Percentiles rank a stretch among this genome's conserved stretches.
Conservation (phyloP, 2,329 filamentous ascomycete species). For the Epichloe amarillans region DNA sequence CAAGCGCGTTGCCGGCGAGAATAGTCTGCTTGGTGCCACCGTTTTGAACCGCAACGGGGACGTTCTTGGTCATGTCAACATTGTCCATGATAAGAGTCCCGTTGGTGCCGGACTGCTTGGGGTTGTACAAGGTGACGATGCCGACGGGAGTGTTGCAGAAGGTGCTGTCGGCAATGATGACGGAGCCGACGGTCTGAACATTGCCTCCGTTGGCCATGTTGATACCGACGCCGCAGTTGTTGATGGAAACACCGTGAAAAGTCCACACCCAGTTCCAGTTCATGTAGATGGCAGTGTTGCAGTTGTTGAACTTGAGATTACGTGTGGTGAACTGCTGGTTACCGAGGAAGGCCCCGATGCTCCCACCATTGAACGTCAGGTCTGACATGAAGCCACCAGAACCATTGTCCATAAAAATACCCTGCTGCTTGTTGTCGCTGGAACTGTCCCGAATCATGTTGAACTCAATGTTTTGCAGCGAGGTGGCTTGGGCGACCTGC, state of each 20-base stretch:
- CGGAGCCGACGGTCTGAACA: conserved; percentile 70
- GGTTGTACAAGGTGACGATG: conserved; percentile 54
- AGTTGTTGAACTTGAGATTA: conserved; percentile 70
- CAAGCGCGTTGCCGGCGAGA: conserved; percentile 54
- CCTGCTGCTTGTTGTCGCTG: conserved; percentile 54
- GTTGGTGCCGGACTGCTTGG: conserved; percentile 51
- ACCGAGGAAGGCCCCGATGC: conserved; percentile 65
- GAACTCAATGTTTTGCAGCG: conserved; percentile 69
- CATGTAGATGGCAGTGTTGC: conserved; percentile 73
- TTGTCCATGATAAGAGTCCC: conserved; percentile 81
- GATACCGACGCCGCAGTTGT: conserved; percentile 61
- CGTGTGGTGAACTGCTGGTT: conserved; percentile 81
- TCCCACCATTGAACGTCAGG: conserved; percentile 70
- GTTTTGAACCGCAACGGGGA: conserved; percentile 52
- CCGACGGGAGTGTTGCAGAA: conserved; percentile 65
- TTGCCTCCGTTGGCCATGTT: conserved; percentile 57
- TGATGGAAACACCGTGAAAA: conserved; percentile 62
- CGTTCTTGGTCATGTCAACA: conserved; percentile 62
- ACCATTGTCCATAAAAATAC: conserved; percentile 76
- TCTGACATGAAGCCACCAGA: conserved; percentile 77
- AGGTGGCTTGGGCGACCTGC: conserved; percentile 76
- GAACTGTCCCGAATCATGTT: conserved; percentile 59
- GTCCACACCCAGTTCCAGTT: conserved; percentile 90
- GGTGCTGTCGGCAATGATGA: conserved; percentile 69
- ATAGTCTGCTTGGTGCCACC: conserved; percentile 42